Evolutionary conservation across 345 rosid species (phyloP).

Genomic region (Sisymbrium irio): DNA sequence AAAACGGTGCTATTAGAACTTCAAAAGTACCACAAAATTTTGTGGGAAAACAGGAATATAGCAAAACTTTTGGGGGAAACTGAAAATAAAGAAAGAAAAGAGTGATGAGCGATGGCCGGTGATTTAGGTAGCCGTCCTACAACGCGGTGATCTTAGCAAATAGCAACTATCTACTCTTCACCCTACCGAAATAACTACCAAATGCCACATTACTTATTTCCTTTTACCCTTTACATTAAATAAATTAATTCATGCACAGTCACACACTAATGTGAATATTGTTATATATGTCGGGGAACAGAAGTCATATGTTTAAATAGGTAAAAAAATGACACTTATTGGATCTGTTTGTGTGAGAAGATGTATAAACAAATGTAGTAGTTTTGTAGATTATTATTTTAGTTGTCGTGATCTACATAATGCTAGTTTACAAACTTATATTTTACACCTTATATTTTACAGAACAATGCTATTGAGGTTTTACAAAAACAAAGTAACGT

Average conservation of each 20-base stretch:
- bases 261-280: neutral
- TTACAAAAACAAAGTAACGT: no score
- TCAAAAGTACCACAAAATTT: neutral
- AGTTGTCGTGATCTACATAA: no score
- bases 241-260: neutral
- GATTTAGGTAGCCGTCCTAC: constrained; percentile 21
- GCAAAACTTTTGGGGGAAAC: neutral
- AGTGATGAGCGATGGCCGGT: constrained; percentile 16
- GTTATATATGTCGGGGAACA: neutral
- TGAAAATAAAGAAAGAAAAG: neutral
- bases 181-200: neutral
- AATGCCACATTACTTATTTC: neutral
- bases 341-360: neutral
- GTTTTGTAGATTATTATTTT: neutral
- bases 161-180: neutral
- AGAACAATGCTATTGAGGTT: no score
- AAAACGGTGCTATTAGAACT: neutral
- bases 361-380: neutral
- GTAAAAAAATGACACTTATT: neutral
- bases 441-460: no score
- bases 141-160: constrained; percentile 9
- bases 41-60: neutral
- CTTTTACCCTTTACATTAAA: neutral
- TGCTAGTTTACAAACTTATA: neutral
- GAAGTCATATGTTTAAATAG: neutral